phyloP scores from a whole-genome alignment of 129 eudicot species.

The Artemisia argyi region DNA sequence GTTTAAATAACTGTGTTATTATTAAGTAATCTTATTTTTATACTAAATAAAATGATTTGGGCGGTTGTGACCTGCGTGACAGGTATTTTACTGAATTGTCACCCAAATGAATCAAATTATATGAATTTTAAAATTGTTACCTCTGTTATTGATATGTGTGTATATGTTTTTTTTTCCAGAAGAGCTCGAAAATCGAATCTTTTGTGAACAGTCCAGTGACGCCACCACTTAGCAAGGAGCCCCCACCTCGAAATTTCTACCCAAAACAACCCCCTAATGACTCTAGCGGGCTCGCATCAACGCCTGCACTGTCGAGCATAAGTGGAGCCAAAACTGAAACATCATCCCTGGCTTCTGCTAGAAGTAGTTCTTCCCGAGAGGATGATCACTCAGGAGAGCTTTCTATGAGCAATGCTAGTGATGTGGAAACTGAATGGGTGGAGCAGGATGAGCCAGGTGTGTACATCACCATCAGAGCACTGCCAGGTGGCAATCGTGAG shows the following conservation, averaged over 20 bases:
- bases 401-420: conserved; percentile 88
- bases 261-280: conserved; percentile 43
- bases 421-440: conserved; percentile 92
- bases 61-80: background rate
- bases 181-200: conserved; percentile 59
- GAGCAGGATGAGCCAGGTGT: conserved; percentile 98
- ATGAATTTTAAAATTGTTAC: background rate
- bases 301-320: conserved; percentile 84
- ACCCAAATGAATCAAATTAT: background rate
- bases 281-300: conserved; percentile 59
- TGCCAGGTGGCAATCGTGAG: conserved; percentile 89
- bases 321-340: conserved; percentile 86
- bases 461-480: conserved; percentile 81
- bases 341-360: conserved; percentile 79
- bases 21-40: background rate
- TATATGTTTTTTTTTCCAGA: conserved; percentile 1
- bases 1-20: background rate
- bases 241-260: conserved; percentile 50
- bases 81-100: background rate
- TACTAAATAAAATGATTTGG: background rate
- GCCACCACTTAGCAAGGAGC: conserved; percentile 79
- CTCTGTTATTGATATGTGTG: background rate
- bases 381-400: conserved; percentile 79
- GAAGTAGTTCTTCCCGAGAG: conserved; percentile 71
- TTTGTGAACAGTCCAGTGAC: conserved; percentile 74